Conservation (phyloP, 1,139 yeast species). For the Eremothecium gossypii region DNA sequence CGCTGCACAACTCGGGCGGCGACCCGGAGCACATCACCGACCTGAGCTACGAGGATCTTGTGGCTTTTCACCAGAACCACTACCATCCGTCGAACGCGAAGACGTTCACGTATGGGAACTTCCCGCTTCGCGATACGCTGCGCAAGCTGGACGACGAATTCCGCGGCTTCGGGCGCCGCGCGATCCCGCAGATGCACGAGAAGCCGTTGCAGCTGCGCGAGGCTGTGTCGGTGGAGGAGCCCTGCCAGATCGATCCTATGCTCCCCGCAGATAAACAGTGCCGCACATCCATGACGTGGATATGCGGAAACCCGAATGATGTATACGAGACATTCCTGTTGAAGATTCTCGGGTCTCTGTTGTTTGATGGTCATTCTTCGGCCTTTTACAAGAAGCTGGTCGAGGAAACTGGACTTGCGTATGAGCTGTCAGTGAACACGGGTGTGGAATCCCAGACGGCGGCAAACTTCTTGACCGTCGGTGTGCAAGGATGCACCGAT, state of each 20-base stretch:
- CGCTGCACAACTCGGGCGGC: constrained; percentile 87
- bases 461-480: constrained; percentile 69
- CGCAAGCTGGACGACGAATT: constrained; percentile 47
- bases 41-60: constrained; percentile 62
- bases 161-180: constrained; percentile 44
- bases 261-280: constrained; percentile 60
- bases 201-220: constrained; percentile 40
- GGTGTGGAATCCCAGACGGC: constrained; percentile 84
- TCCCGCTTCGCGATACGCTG: constrained; percentile 57
- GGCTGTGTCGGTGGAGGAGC: constrained; percentile 33
- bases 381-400: constrained; percentile 78
- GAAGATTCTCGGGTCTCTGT: constrained; percentile 59
- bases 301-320: constrained; percentile 65
- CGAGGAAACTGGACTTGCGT: constrained; percentile 66
- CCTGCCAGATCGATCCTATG: constrained; percentile 83
- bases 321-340: constrained; percentile 63
- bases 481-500: constrained; percentile 67
- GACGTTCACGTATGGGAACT: constrained; percentile 80
- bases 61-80: constrained; percentile 60
- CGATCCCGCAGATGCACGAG: constrained; percentile 16
- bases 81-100: constrained; percentile 89
- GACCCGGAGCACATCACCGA: constrained; percentile 77
- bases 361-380: constrained; percentile 88
- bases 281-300: constrained; percentile 82
- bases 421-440: constrained; percentile 79